phyloP scores from a whole-genome alignment of 192 early-diverging fungal genomes.

The Coemansia sp. region DNA sequence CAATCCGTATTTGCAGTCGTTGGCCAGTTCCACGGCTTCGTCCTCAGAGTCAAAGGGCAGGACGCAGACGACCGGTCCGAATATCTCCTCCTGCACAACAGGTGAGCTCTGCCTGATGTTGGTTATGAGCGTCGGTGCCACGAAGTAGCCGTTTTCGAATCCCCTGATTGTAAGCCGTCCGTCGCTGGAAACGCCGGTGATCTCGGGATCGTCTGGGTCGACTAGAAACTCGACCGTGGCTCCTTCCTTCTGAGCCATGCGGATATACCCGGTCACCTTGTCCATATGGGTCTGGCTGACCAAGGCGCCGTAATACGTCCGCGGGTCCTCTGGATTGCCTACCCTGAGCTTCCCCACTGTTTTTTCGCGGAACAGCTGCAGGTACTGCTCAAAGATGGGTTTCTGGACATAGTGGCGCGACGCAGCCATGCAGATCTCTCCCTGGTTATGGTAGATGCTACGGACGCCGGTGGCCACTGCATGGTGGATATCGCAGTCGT shows the following conservation, averaged over 20 bases:
- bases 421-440: conserved; percentile 78
- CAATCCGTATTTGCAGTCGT: conserved; percentile 72
- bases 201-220: conserved; percentile 14
- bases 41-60: conserved; percentile 70
- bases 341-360: conserved; percentile 55
- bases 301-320: conserved; percentile 68
- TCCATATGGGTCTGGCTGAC: conserved; percentile 66
- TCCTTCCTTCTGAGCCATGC: conserved; percentile 58
- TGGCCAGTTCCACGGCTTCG: conserved; percentile 67
- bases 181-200: conserved; percentile 39
- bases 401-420: conserved; percentile 76
- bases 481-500: conserved; percentile 69
- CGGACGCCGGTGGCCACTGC: conserved; percentile 65
- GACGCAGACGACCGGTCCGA: conserved; percentile 79
- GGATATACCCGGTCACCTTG: conserved; percentile 67
- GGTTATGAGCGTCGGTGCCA: conserved; percentile 75
- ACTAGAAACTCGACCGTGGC: conserved; percentile 57
- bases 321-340: conserved; percentile 64
- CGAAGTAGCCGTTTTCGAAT: conserved; percentile 68
- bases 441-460: conserved; percentile 69
- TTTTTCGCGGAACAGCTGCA: conserved; percentile 56
- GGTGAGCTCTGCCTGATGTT: conserved; percentile 45
- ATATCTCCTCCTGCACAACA: conserved; percentile 75
- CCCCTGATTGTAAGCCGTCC: conserved; percentile 41
- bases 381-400: conserved; percentile 63